Conservation (phyloP, 306 rosid genomes). For the Glycine latifolia region DNA sequence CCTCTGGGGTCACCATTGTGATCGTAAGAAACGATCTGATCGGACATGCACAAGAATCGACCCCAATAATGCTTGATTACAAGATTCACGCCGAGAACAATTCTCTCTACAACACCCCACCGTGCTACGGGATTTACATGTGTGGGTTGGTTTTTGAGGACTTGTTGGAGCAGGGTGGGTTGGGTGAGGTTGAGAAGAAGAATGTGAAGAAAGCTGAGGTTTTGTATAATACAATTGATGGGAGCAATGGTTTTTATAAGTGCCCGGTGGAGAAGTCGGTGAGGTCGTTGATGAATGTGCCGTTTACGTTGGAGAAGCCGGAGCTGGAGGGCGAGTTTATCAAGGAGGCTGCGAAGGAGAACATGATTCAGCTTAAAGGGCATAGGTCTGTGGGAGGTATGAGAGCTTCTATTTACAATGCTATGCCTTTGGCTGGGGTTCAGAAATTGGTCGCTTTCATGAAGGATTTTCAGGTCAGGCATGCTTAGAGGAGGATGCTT, state of each 20-base stretch:
- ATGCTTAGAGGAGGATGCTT: slow-evolving; percentile 49
- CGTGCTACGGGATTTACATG: slow-evolving; percentile 79
- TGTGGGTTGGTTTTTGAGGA: slow-evolving; percentile 89
- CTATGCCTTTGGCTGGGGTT: slow-evolving; percentile 90
- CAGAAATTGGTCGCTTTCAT: slow-evolving; percentile 85
- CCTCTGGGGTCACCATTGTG: slow-evolving; percentile 83
- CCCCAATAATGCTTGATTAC: slow-evolving; percentile 87
- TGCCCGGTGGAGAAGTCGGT: slow-evolving; percentile 82
- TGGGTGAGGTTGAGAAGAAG: slow-evolving; percentile 83
- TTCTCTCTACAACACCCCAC: slow-evolving; percentile 86
- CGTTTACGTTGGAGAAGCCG: slow-evolving; percentile 77
- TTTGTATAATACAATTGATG: slow-evolving; percentile 68
- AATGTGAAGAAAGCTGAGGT: slow-evolving; percentile 73
- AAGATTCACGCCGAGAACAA: slow-evolving; percentile 78
- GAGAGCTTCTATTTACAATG: slow-evolving; percentile 93
- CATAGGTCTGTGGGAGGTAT: slow-evolving; percentile 87
- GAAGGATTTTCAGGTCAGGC: slow-evolving; percentile 86
- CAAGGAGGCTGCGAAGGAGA: slow-evolving; percentile 81
- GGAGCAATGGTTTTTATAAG: slow-evolving; percentile 75
- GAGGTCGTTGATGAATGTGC: slow-evolving; percentile 90
- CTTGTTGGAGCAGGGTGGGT: slow-evolving; percentile 78
- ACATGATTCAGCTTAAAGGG: slow-evolving; percentile 89
- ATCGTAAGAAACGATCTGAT: slow-evolving; percentile 79
- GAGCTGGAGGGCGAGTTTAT: slow-evolving; percentile 82
- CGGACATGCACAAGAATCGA: slow-evolving; percentile 63